Base-by-base conservation (phyloP, 1,284 basidiomycete genomes). In the Ceratobasidium sp. region DNA sequence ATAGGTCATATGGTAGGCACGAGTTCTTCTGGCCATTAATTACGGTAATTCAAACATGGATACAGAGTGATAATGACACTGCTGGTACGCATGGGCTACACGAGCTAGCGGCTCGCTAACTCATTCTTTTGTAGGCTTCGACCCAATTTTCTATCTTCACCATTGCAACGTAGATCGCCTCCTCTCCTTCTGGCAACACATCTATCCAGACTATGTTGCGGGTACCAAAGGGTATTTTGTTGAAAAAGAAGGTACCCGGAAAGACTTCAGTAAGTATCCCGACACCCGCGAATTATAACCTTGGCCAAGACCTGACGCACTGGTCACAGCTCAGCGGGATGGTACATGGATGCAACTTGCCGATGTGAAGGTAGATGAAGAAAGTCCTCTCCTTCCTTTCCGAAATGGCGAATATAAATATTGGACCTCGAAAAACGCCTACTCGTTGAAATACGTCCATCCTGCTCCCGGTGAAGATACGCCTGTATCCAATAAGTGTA, bases 111-210 rank as follows among this genome's bases (percentile, higher is more conserved):
- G n/a, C n/a, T n/a, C n/a, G 16, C 45, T 48, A 30, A 62, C 28
- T 12, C n/a, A n/a, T 18, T 12, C 5, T 50, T 34, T 23, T 41
- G 0, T 23, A 75, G 75, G 36, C 3, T 75, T 75, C 48, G 75
- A 75, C 21, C 75, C 75, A 0, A 59, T 75, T 8, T 75, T 75
- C 67, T 75, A 62, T 41, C 48, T 75, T 32, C 75, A 73, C 28
- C 75, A 75, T 32, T 57, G 55, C 60, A 74, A 74, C 46, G 53
- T 75, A 12, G 73, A 75, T 36, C 73, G 75, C 2, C 6, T 75
- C 2, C 21, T 71, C 1, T 46, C 75, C 3, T 60, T 75, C 16
- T 75, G 75, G 75, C 59, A 73, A 30, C 34, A 46, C 45, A 39
- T 74, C 12, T 59, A 74, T 43, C 74, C 74, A 14, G 71, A 65